Evolutionary conservation across 148 eudicot genomes (phyloP).

Genomic region (Chenopodium formosanum): DNA sequence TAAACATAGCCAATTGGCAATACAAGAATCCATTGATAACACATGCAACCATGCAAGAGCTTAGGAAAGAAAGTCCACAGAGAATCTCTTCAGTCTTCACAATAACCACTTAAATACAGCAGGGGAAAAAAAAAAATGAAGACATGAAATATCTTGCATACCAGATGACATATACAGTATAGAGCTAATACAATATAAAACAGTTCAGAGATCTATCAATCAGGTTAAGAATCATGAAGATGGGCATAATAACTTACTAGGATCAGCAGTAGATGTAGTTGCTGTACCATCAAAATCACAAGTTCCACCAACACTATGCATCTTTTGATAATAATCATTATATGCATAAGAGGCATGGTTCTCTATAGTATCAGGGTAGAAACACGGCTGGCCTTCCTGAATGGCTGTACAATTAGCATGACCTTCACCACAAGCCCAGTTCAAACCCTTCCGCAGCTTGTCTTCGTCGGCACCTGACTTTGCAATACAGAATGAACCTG

Average conservation of each 20-base stretch:
- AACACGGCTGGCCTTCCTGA: conserved; percentile 80
- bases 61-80: neutral
- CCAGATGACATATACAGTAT: neutral
- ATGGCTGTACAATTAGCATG: conserved; percentile 81
- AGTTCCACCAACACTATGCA: conserved; percentile 75
- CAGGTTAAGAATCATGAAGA: neutral
- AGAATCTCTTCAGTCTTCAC: neutral
- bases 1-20: neutral
- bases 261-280: conserved; percentile 55
- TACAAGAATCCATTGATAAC: neutral
- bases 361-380: conserved; percentile 67
- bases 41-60: neutral
- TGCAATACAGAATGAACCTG: conserved; percentile 65
- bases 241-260: conserved; percentile 61
- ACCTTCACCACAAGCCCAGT: conserved; percentile 96
- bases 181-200: neutral
- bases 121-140: neutral
- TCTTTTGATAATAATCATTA: conserved; percentile 88
- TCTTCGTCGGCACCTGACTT: conserved; percentile 55
- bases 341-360: conserved; percentile 95
- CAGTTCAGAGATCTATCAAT: neutral
- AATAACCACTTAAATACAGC: neutral
- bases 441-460: conserved; percentile 60
- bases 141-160: neutral
- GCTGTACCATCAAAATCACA: conserved; percentile 96